Percentiles rank a stretch among this genome's conserved stretches.
These are phyloP conservation scores for Sugiyamaella smithiae DNA, from an alignment of 805 yeast genomes.

Conservation along the genomic window DNA sequence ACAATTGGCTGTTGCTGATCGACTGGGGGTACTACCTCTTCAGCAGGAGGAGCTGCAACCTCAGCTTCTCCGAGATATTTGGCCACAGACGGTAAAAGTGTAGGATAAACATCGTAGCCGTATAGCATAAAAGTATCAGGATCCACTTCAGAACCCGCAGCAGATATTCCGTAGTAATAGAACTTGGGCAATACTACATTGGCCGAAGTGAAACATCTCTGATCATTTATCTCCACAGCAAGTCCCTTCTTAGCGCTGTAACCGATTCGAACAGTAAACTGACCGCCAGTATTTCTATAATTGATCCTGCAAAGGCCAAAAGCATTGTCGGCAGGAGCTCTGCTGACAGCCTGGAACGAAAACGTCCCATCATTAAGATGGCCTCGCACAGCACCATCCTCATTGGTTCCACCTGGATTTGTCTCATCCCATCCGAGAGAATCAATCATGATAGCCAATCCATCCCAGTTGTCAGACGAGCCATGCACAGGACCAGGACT, in stretches of 20 bases:
- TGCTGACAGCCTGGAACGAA: conserved; percentile 23
- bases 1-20: not conserved
- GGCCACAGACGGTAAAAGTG: not conserved
- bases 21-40: not conserved
- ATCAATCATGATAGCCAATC: conserved; percentile 40
- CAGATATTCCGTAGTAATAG: conserved; percentile 36
- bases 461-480: conserved; percentile 39
- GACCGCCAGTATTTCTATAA: conserved; percentile 35
- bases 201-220: conserved; percentile 35
- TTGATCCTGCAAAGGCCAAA: conserved; percentile 36
- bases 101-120: conserved; percentile 19
- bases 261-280: conserved; percentile 31
- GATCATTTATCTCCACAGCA: conserved; percentile 38
- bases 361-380: conserved; percentile 40
- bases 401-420: conserved; percentile 17
- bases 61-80: not conserved
- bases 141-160: conserved; percentile 21
- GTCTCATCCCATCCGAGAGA: conserved; percentile 27
- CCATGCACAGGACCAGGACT: conserved; percentile 38
- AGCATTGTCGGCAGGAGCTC: conserved; percentile 32
- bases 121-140: conserved; percentile 25
- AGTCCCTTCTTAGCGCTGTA: conserved; percentile 31
- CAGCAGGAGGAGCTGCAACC: not conserved
- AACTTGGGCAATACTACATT: conserved; percentile 34
- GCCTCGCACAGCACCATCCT: conserved; percentile 35